Evolutionary conservation across 129 eudicot species (phyloP).

Genomic region (Pseudognaphalium luteoalbum): DNA sequence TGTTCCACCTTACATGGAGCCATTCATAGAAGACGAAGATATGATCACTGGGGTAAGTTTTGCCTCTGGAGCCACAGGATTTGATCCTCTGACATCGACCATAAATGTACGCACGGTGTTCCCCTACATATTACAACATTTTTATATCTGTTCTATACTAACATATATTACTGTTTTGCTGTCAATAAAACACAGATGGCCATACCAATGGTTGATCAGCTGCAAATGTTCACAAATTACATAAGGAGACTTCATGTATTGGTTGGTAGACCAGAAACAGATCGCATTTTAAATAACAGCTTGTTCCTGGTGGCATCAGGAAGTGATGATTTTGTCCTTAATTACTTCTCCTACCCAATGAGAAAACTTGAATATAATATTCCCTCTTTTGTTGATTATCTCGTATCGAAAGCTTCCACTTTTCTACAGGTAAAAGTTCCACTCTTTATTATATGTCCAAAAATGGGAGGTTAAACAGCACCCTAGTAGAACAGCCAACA

Average conservation of each 20-base stretch:
- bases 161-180: background rate
- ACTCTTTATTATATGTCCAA: no score
- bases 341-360: constrained; percentile 53
- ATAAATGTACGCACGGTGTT: constrained; percentile 40
- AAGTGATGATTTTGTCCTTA: constrained; percentile 61
- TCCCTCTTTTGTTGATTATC: constrained; percentile 46
- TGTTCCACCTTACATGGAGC: constrained; percentile 76
- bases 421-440: constrained; percentile 51
- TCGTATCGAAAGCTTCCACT: constrained; percentile 46
- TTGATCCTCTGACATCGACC: constrained; percentile 65
- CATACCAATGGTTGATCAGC: constrained; percentile 55
- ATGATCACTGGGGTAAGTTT: constrained; percentile 75
- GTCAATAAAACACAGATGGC: constrained; percentile 36
- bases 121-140: constrained; percentile 32
- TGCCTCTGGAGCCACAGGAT: constrained; percentile 84
- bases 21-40: constrained; percentile 49
- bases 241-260: constrained; percentile 40
- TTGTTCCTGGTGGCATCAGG: constrained; percentile 52
- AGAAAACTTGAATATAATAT: constrained; percentile 41
- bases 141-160: background rate
- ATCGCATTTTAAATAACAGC: constrained; percentile 43
- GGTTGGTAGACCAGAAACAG: constrained; percentile 47
- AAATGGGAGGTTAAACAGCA: no score
- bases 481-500: no score
- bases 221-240: constrained; percentile 58